These are phyloP conservation scores for Heimioporus sp. DNA, from an alignment of 768 basidiomycete genomes.

Conservation along the genomic window DNA sequence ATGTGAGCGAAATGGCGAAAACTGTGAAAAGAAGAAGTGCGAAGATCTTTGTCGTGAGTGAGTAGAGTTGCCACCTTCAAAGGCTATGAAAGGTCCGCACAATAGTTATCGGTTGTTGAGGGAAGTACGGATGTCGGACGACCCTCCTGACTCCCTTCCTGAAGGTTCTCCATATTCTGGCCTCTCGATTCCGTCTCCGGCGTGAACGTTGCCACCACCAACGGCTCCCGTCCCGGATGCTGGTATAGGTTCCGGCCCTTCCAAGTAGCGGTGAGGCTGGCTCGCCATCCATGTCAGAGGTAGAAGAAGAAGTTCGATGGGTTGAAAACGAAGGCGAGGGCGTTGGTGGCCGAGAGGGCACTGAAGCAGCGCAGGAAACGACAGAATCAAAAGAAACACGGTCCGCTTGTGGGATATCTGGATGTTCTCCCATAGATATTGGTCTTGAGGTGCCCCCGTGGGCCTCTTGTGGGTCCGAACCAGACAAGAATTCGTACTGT, in stretches of 20 bases:
- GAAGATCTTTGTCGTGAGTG: conserved; percentile 53
- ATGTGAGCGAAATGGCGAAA: conserved; percentile 81
- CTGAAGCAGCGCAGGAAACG: conserved; percentile 43
- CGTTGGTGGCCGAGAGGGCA: conserved; percentile 61
- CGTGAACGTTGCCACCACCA: conserved; percentile 58
- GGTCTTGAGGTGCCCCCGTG: conserved; percentile 17
- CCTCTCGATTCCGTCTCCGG: conserved; percentile 52
- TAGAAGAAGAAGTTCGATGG: conserved; percentile 49
- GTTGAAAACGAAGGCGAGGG: conserved; percentile 56
- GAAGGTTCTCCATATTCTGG: conserved; percentile 45
- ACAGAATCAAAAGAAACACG: conserved; percentile 28
- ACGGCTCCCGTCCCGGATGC: conserved; percentile 45
- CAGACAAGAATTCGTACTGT: conserved; percentile 46
- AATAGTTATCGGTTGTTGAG: conserved; percentile 77
- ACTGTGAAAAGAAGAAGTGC: conserved; percentile 73
- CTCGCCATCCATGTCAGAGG: conserved; percentile 65
- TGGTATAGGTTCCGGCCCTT: conserved; percentile 23
- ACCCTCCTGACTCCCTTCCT: conserved; percentile 56
- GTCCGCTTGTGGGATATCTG: conserved; percentile 17
- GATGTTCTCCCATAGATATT: conserved; percentile 7
- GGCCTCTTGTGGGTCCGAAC: conserved; percentile 43
- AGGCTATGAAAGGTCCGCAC: conserved; percentile 41
- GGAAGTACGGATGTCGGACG: conserved; percentile 72
- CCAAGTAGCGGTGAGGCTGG: conserved; percentile 46
- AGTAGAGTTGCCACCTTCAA: conserved; percentile 11